Conservation (phyloP, 352 stramenopile genomes). For the Pythium monospermum region DNA sequence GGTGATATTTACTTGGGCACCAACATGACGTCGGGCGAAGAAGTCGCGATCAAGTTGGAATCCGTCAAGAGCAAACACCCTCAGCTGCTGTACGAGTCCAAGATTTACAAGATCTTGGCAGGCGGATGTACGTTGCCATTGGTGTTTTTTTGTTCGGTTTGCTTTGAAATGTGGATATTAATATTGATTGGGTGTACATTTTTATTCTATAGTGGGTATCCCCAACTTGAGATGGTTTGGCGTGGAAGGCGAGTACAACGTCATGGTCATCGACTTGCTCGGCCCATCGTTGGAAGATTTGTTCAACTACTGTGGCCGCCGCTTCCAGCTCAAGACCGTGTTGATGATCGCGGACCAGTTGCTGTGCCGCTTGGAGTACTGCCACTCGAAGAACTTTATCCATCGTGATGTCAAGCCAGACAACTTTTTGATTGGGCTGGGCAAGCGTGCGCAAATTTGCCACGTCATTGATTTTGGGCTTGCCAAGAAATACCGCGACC, state of each 20-base stretch:
- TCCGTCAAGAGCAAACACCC: constrained; percentile 96
- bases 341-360: constrained; percentile 92
- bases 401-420: constrained; percentile 89
- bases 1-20: constrained; percentile 99
- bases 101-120: constrained; percentile 99
- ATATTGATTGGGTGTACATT: constrained; percentile 1
- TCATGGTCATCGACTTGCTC: constrained; percentile 99
- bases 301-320: constrained; percentile 86
- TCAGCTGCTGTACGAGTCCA: constrained; percentile 99
- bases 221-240: constrained; percentile 99
- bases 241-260: constrained; percentile 99
- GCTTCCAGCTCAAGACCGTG: constrained; percentile 95
- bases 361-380: constrained; percentile 83
- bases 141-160: too few species aligned
- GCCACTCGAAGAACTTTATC: constrained; percentile 88
- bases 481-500: constrained; percentile 88
- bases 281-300: constrained; percentile 91
- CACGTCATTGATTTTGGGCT: constrained; percentile 90
- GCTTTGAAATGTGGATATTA: too few species aligned
- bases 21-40: constrained; percentile 98
- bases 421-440: constrained; percentile 88
- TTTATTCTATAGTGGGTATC: constrained; percentile 88
- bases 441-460: constrained; percentile 81
- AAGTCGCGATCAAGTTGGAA: constrained; percentile 99
- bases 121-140: constrained; percentile 86